These are phyloP conservation scores for Candolleomyces efflorescens DNA, from an alignment of 768 basidiomycete genomes.

Conservation along the genomic window DNA sequence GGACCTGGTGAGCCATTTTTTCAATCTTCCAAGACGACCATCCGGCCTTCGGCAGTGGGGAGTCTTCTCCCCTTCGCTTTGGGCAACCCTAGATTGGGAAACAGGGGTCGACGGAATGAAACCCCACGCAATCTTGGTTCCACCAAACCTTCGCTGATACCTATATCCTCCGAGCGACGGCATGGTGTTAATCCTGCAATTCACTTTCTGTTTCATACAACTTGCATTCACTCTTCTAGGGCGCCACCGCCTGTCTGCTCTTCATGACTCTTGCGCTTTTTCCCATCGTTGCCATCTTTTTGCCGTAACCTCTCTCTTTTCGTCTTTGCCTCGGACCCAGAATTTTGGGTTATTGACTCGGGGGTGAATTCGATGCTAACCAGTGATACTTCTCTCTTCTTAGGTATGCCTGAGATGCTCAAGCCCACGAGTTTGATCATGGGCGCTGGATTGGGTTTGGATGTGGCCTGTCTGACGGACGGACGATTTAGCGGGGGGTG, in stretches of 20 bases:
- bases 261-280: conserved; percentile 7
- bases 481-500: conserved; percentile 98
- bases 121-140: background rate
- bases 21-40: background rate
- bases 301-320: conserved; percentile 8
- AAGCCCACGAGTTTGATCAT: conserved; percentile 98
- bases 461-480: conserved; percentile 96
- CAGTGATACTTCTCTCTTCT: conserved; percentile 10
- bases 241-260: background rate
- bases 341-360: conserved; percentile 10
- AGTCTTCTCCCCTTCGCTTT: background rate
- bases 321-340: conserved; percentile 11
- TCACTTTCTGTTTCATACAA: background rate
- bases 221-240: background rate
- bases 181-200: background rate
- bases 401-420: conserved; percentile 99
- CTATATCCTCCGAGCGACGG: background rate
- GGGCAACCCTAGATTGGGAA: background rate
- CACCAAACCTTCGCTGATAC: background rate
- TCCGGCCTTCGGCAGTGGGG: background rate
- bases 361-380: background rate
- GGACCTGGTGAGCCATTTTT: conserved; percentile 70
- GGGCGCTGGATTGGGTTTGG: conserved; percentile 94
- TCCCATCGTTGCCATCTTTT: conserved; percentile 21
- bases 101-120: conserved; percentile 2